Conservation (phyloP, 345 rosid species). For the Eucalyptus erythrocorys region DNA sequence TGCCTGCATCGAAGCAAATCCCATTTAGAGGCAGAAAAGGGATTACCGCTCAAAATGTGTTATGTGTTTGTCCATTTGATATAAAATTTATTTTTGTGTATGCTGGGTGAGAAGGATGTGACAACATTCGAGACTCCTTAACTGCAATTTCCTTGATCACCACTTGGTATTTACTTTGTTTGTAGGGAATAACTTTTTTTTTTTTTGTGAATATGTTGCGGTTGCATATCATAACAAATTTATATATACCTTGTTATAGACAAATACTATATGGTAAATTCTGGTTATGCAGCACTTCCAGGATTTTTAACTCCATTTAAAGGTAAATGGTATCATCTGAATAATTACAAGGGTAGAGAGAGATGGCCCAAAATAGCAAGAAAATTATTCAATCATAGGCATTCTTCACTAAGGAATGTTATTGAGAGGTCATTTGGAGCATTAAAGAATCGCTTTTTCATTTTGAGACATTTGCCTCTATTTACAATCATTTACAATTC, state of each 20-base stretch:
- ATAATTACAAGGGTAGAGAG: background rate
- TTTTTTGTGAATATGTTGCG: background rate
- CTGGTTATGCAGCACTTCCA: background rate
- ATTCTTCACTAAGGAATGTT: background rate
- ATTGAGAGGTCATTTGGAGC: background rate
- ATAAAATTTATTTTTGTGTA: background rate
- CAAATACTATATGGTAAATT: background rate
- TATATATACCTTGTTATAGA: background rate
- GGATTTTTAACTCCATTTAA: background rate
- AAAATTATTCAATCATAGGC: background rate
- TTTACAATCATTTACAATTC: background rate
- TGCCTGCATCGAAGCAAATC: accelerated
- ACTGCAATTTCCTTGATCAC: background rate
- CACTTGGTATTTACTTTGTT: background rate
- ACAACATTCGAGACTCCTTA: background rate
- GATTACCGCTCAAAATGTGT: background rate
- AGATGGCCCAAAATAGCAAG: accelerated
- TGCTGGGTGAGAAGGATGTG: background rate
- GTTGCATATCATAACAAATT: background rate
- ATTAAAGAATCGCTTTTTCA: background rate
- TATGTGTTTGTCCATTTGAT: background rate
- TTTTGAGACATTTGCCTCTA: background rate
- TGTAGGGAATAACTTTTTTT: background rate
- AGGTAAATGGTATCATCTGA: background rate
- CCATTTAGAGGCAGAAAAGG: background rate